phyloP scores from a whole-genome alignment of 2,329 filamentous ascomycete genomes.

The Stachybotrys chlorohalonatus region DNA sequence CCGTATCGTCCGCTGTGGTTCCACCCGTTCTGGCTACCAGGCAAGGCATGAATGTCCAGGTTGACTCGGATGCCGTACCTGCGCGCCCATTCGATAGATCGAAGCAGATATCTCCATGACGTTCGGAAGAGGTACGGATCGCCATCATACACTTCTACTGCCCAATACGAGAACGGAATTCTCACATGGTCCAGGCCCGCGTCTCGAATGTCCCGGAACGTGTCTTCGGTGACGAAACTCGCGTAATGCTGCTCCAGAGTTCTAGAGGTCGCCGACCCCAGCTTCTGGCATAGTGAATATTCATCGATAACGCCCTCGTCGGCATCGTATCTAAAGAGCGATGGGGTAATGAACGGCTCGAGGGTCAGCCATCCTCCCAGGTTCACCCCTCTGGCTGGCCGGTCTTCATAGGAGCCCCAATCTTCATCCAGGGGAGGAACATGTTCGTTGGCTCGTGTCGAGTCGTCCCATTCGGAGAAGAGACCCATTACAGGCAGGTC shows the following conservation, averaged over 20 bases:
- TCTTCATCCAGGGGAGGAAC: constrained; percentile 67
- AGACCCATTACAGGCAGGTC: constrained; percentile 88
- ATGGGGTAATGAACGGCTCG: constrained; percentile 93
- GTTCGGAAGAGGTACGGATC: constrained; percentile 85
- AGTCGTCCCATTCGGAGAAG: constrained; percentile 79
- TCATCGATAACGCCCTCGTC: constrained; percentile 71
- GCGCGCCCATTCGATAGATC: constrained; percentile 86
- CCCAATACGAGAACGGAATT: constrained; percentile 94
- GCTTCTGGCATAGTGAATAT: constrained; percentile 64
- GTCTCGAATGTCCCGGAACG: constrained; percentile 73
- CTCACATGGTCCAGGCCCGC: constrained; percentile 95
- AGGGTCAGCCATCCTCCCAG: constrained; percentile 89
- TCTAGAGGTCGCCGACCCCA: constrained; percentile 57
- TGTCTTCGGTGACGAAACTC: constrained; percentile 74
- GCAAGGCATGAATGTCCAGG: constrained; percentile 83
- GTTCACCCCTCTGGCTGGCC: constrained; percentile 82
- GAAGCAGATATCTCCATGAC: constrained; percentile 86
- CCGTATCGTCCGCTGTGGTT: constrained; percentile 88
- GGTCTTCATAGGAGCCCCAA: constrained; percentile 69
- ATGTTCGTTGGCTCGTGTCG: constrained; percentile 63
- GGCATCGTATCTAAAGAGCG: constrained; percentile 66
- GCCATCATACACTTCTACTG: constrained; percentile 70
- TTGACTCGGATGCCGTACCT: constrained; percentile 90
- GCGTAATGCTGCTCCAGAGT: constrained; percentile 89
- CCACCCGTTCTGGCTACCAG: constrained; percentile 95